Base-by-base conservation (phyloP, 148 eudicot genomes). In the Fallopia convolvulus region DNA sequence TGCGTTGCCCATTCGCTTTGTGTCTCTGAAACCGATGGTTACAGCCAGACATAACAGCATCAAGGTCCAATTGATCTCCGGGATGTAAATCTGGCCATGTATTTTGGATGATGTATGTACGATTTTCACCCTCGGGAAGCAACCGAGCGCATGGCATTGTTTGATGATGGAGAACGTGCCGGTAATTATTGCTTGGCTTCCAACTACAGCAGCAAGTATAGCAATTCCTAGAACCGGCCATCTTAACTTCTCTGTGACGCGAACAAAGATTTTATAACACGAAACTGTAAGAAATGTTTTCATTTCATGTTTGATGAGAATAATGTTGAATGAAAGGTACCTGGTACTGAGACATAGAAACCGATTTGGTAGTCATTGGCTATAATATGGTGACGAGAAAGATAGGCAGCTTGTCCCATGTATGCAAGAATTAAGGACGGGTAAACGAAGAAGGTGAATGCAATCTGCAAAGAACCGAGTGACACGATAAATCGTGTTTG, bases 381-480 rank as follows among this genome's bases (percentile, higher is more conserved):
- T 33, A 86, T 58, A 47, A 55, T 83, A 80, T 93, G 99, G 79
- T 95, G 97, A 76, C 70, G 82, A 48, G 99, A 95, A 40, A 95
- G 87, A 81, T 92, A 95, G 21, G 99, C 99, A 72, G 99, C 99
- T 91, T 95, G 99, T 13, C 99, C 99, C 99, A 95, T 95, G 68
- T 95, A 95, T 72, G 99, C 99, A 47, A 95, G 97, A 79, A 95
- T 82, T 74, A 95, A 83, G 26, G 99, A 86, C 14, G 99, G 99
- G 78, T 95, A 95, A 40, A 95, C 99, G 48, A 92, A 66, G 8
- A 83, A 84, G 44, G 90, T 86, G 85, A 95, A 95, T 77, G 99
- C 99, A 71, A 91, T 82, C 97, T 95, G 89, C 42, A 81, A 76
- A 79, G 68, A 42, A 72, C 50, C 42, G 72, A 42, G 40, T 41